Conservation (phyloP, 108 stramenopile species). For the Pseudonitzschia delicatissima region DNA sequence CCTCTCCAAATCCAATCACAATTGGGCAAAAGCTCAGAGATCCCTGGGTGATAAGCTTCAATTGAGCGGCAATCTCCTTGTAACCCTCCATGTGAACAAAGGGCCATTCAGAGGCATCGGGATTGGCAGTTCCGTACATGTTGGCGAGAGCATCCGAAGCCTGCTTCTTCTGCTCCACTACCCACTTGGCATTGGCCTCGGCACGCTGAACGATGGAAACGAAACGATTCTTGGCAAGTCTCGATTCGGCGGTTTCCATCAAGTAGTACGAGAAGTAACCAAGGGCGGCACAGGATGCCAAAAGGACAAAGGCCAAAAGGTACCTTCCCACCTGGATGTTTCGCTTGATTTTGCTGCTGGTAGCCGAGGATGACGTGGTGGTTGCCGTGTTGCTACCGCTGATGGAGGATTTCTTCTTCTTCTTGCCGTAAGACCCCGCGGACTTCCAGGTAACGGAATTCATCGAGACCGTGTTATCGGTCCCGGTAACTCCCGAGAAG, state of each 20-base stretch:
- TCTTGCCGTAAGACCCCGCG: too few relatives aligned
- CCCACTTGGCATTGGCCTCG: neutral
- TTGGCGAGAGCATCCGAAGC: constrained; percentile 4
- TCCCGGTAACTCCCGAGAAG: too few relatives aligned
- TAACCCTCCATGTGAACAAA: constrained; percentile 11
- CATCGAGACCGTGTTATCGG: too few relatives aligned
- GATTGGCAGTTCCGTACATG: constrained; percentile 1
- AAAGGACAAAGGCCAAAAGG: neutral
- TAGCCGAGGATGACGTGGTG: too few relatives aligned
- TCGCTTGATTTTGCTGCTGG: too few relatives aligned
- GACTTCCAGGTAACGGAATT: too few relatives aligned
- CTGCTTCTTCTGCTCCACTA: constrained; percentile 14
- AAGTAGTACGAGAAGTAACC: constrained; percentile 7
- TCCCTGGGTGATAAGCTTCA: constrained; percentile 1
- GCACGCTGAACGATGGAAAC: constrained; percentile 17
- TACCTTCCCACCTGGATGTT: neutral
- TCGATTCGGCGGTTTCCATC: neutral
- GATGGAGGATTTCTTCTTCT: too few relatives aligned
- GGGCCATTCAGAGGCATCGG: constrained; percentile 14
- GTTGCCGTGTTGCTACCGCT: too few relatives aligned
- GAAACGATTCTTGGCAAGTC: constrained; percentile 12
- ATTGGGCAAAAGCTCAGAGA: constrained; percentile 21
- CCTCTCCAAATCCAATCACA: neutral
- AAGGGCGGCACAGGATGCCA: neutral
- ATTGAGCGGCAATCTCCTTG: constrained; percentile 11